Conservation (phyloP, 257 asterid genomes). For the Solanum piurae region DNA sequence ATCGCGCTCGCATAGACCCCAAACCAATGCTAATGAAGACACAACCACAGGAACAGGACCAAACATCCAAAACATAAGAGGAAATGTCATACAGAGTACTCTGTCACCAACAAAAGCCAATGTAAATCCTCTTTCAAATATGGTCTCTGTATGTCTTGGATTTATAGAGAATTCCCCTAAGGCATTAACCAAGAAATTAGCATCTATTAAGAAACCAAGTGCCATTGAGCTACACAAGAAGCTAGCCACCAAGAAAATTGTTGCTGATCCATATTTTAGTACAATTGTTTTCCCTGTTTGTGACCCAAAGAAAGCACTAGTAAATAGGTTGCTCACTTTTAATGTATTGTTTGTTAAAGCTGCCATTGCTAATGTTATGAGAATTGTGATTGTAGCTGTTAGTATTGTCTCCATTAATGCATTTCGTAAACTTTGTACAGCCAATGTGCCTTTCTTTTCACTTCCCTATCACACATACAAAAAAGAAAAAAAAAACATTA, state of each 20-base stretch:
- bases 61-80: conserved; percentile 57
- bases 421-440: conserved; percentile 73
- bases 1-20: conserved; percentile 54
- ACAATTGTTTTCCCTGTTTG: conserved; percentile 40
- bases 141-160: conserved; percentile 27
- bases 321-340: conserved; percentile 29
- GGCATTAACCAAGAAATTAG: conserved; percentile 65
- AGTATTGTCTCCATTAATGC: conserved; percentile 60
- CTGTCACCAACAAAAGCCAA: conserved; percentile 65
- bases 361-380: conserved; percentile 36
- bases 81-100: conserved; percentile 46
- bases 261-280: conserved; percentile 52
- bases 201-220: conserved; percentile 41
- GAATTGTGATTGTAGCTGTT: conserved; percentile 45
- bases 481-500: too few relatives aligned
- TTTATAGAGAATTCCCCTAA: conserved; percentile 41
- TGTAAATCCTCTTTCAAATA: conserved; percentile 59
- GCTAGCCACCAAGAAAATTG: conserved; percentile 43
- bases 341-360: conserved; percentile 66
- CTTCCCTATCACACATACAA: conserved; percentile 21
- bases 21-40: conserved; percentile 49
- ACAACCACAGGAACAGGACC: conserved; percentile 60
- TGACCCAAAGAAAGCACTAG: conserved; percentile 32
- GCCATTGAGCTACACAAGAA: conserved; percentile 69
- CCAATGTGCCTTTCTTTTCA: conserved; percentile 65